Evolutionary conservation across 2,329 filamentous ascomycete genomes (phyloP).

Genomic region (Juglanconis oblonga): DNA sequence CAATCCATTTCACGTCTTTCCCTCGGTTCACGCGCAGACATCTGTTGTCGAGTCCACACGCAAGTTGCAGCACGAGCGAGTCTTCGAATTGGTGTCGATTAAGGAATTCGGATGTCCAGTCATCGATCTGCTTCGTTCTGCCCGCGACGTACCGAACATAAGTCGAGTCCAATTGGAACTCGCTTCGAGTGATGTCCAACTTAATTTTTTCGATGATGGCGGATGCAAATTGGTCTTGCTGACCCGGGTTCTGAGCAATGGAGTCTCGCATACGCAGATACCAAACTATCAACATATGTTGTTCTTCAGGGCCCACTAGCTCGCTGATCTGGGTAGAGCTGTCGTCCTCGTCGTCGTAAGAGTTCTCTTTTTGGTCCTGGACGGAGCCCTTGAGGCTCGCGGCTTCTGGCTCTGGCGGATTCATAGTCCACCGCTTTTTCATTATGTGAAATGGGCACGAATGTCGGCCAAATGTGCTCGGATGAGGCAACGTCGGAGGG

Average conservation of each 20-base stretch:
- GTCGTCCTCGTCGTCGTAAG: neutral
- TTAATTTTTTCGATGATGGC: conserved; percentile 22
- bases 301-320: conserved; percentile 4
- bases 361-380: neutral
- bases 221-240: conserved; percentile 20
- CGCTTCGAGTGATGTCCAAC: conserved; percentile 16
- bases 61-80: conserved; percentile 24
- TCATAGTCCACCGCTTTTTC: neutral
- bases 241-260: conserved; percentile 13
- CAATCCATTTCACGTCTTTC: conserved; percentile 23
- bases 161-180: conserved; percentile 18
- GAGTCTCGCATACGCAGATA: conserved; percentile 9
- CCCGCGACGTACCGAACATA: conserved; percentile 20
- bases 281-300: conserved; percentile 2
- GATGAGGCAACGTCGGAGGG: neutral
- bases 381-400: neutral
- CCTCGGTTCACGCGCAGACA: conserved; percentile 16
- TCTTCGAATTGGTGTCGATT: conserved; percentile 19
- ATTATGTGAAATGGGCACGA: neutral
- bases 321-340: neutral
- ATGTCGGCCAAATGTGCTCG: neutral
- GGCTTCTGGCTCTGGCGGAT: neutral
- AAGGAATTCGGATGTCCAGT: conserved; percentile 23
- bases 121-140: conserved; percentile 21
- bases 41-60: conserved; percentile 24